These are phyloP conservation scores for Suillus clintonianus DNA, from an alignment of 768 basidiomycete genomes.

Conservation along the genomic window DNA sequence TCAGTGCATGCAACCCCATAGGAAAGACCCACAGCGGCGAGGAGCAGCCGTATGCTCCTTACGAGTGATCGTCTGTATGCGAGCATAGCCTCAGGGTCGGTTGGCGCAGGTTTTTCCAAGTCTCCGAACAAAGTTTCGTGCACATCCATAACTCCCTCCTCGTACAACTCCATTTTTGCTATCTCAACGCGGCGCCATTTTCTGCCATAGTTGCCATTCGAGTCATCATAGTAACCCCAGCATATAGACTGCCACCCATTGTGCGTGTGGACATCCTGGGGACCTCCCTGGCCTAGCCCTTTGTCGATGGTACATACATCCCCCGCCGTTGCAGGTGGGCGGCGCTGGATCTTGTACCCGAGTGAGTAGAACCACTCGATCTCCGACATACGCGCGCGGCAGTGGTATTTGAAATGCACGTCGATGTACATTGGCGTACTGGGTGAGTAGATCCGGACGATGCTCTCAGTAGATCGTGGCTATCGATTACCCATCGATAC, in stretches of 20 bases:
- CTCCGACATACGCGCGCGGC: not conserved
- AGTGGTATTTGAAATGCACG: constrained; percentile 17
- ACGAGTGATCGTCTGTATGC: constrained; percentile 4
- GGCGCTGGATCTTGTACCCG: constrained; percentile 9
- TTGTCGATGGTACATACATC: not conserved
- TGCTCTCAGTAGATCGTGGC: constrained; percentile 6
- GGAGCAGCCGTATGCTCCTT: constrained; percentile 6
- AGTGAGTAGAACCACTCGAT: constrained; percentile 16
- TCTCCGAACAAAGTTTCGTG: constrained; percentile 12
- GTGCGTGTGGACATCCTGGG: not conserved
- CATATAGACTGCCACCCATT: constrained; percentile 15
- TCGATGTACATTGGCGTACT: constrained; percentile 14
- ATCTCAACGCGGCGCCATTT: constrained; percentile 2
- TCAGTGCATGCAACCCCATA: constrained; percentile 13
- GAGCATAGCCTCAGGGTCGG: not conserved
- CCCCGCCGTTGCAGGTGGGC: not conserved
- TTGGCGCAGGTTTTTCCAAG: constrained; percentile 1
- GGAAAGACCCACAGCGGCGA: constrained; percentile 12
- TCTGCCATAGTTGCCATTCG: constrained; percentile 2
- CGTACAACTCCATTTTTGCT: constrained; percentile 4
- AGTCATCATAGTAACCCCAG: constrained; percentile 15
- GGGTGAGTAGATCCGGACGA: constrained; percentile 9
- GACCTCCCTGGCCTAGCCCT: not conserved
- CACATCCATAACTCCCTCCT: constrained; percentile 11
- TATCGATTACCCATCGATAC: not conserved